These are phyloP conservation scores for Alternaria sp. DNA, from an alignment of 2,329 filamentous ascomycete genomes.

Conservation along the genomic window DNA sequence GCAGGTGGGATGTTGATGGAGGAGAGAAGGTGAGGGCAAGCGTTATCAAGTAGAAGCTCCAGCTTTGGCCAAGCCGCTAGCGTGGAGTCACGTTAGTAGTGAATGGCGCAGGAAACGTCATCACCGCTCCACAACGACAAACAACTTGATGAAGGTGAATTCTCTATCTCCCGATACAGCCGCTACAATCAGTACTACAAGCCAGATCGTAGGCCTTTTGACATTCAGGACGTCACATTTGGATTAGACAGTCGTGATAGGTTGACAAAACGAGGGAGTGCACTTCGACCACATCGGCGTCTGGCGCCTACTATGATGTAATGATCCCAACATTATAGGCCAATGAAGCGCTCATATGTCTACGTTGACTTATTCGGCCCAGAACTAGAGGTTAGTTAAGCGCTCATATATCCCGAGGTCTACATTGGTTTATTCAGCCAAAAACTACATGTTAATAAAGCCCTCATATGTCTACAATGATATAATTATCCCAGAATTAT, in stretches of 20 bases:
- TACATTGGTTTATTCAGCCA: neutral
- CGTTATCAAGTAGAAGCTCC: neutral
- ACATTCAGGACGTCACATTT: neutral
- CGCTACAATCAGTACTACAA: neutral
- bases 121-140: neutral
- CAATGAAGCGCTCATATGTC: neutral
- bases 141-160: neutral
- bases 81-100: neutral
- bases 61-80: neutral
- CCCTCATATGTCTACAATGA: neutral
- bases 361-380: neutral
- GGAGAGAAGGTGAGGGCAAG: neutral
- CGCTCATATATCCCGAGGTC: neutral
- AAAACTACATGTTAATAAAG: neutral
- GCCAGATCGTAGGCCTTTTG: neutral
- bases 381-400: neutral
- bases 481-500: neutral
- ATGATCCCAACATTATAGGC: neutral
- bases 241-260: neutral
- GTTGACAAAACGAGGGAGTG: neutral
- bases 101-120: neutral
- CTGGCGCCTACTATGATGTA: neutral
- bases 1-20: neutral
- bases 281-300: neutral
- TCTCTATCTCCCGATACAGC: neutral